Percentiles rank a stretch among this genome's conserved stretches.
Evolutionary conservation across 2,329 filamentous ascomycete genomes (phyloP).

Genomic region (Arthrobotrys musiformis): DNA sequence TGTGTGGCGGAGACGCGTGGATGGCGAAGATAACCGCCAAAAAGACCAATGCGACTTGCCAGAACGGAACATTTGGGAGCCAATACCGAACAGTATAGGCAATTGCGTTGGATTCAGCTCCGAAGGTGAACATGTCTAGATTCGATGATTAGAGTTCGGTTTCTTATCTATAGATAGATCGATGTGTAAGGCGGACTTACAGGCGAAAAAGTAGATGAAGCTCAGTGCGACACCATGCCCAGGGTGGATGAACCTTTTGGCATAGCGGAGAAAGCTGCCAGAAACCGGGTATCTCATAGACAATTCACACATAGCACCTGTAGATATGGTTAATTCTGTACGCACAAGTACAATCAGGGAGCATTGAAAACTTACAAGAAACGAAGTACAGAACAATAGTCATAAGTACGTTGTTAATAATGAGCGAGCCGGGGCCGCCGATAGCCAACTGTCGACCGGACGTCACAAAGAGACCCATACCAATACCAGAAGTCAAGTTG

Average conservation of each 20-base stretch:
- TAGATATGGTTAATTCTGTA: not conserved
- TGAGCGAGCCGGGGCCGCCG: conserved; percentile 70
- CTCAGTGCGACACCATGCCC: conserved; percentile 67
- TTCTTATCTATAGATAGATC: conserved; percentile 14
- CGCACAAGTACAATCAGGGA: not conserved
- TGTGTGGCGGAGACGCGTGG: conserved; percentile 40
- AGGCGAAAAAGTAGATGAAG: conserved; percentile 51
- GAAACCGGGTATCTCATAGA: conserved; percentile 63
- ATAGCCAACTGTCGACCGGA: conserved; percentile 71
- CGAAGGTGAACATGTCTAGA: conserved; percentile 51
- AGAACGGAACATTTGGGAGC: conserved; percentile 34
- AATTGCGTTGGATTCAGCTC: conserved; percentile 50
- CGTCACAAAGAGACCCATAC: conserved; percentile 72
- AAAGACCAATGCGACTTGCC: conserved; percentile 40
- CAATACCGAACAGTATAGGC: conserved; percentile 42
- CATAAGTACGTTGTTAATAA: conserved; percentile 67
- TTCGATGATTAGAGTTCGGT: conserved; percentile 34
- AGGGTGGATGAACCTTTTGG: conserved; percentile 66
- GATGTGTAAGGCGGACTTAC: conserved; percentile 14
- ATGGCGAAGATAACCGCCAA: conserved; percentile 30
- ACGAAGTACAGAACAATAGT: conserved; percentile 70
- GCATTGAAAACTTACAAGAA: conserved; percentile 67
- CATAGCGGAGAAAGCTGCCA: conserved; percentile 67
- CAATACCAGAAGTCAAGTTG: conserved; percentile 71
- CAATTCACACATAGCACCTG: conserved; percentile 62